phyloP scores from a whole-genome alignment of 257 asterid species.

The Solanum medicagineum region DNA sequence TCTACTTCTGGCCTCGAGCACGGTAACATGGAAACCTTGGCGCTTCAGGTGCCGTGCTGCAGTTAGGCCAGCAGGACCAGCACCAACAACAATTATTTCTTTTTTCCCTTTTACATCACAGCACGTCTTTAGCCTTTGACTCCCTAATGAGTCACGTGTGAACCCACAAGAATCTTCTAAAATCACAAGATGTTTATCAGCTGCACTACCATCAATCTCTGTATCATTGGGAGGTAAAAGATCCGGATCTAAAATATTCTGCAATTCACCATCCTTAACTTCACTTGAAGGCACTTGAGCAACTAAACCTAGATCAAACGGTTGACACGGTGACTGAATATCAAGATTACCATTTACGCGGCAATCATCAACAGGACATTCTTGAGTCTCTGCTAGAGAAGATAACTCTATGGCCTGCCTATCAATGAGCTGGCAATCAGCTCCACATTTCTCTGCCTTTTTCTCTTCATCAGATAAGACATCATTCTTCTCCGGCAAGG shows the following conservation, averaged over 20 bases:
- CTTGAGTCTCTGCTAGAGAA: slow-evolving; percentile 14
- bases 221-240: slow-evolving; percentile 9
- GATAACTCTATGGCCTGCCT: slow-evolving; percentile 24
- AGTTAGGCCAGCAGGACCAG: slow-evolving; percentile 98
- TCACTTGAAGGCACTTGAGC: slow-evolving; percentile 16
- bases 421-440: slow-evolving; percentile 17
- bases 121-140: slow-evolving; percentile 3
- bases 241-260: slow-evolving; percentile 22
- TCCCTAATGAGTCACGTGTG: slow-evolving; percentile 10
- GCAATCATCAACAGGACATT: slow-evolving; percentile 12
- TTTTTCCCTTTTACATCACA: slow-evolving; percentile 33
- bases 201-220: slow-evolving; percentile 11
- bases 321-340: slow-evolving; percentile 4
- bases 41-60: slow-evolving; percentile 98
- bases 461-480: slow-evolving; percentile 26
- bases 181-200: slow-evolving; percentile 17
- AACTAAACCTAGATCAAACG: background rate
- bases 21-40: slow-evolving; percentile 72
- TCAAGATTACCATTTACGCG: slow-evolving; percentile 28
- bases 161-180: slow-evolving; percentile 17
- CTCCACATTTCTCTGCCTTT: slow-evolving; percentile 9
- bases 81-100: slow-evolving; percentile 71
- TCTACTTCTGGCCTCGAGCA: slow-evolving; percentile 93
- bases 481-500: slow-evolving; percentile 21
- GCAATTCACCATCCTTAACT: slow-evolving; percentile 18